Base-by-base conservation (phyloP, 2,329 filamentous ascomycete genomes). In the Ophiosphaerella korrae region DNA sequence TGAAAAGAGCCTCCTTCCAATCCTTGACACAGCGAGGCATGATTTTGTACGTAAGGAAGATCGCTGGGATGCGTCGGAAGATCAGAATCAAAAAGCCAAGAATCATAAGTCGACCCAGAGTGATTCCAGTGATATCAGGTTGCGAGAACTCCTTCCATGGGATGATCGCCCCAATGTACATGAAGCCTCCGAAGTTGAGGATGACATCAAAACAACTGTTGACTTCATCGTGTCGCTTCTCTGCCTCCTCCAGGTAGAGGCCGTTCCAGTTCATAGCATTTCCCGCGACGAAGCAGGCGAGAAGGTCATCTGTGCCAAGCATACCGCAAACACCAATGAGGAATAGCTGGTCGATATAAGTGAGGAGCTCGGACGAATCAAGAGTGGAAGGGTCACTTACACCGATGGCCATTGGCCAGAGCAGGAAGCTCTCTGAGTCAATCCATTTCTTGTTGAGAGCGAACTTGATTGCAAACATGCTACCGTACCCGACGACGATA, bases 211-310 rank as follows among this genome's bases (percentile, higher is more conserved):
- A 75, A 34, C 78, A 79, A 2, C 78, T 77, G 64, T 86, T 86
- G 57, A 86, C 82, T 41, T 85, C 82, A 50, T 86, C 84, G 58
- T 85, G 83, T 7, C 82, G 78, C 8, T 76, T 72, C 51, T 83
- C 76, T 0, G 80, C 77, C 64, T 86, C 84, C 4, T 74, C 74
- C 2, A 84, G 79, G 58, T 82, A 86, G 12, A 77, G 62, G 3
- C 84, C 83, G 47, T 86, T 81, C 84, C 84, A 87, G 67, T 86
- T 87, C 36, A 87, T 70, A 11, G 78, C 77, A 58, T 78, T 82
- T 5, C 84, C 84, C 0, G 84, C 83, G 2, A 83, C 76, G 48
- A 85, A 85, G 62, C 83, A 87, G 5, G 83, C 83, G 3, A 87
- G 75, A 0, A 85, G 77, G 52, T 86, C 84, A 47, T 85, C 82